A percentile compares a stretch with the other conserved stretches of the same genome.
phyloP scores from a whole-genome alignment of 106 monocot genomes.

The Hemerocallis citrina region DNA sequence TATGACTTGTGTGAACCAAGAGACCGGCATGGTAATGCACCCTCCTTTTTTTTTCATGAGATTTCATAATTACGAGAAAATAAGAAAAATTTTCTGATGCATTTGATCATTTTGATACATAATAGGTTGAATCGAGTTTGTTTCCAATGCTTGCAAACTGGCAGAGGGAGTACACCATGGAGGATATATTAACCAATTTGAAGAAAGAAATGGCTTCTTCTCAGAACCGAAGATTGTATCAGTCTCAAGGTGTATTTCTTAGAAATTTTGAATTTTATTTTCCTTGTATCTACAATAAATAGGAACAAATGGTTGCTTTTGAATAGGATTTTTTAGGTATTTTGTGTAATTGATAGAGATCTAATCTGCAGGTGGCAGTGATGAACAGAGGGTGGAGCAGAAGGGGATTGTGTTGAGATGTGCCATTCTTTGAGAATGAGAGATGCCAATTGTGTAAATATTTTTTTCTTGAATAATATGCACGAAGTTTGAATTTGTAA shows the following conservation, averaged over 20 bases:
- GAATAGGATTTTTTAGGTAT: not conserved
- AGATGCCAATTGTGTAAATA: slow-evolving; percentile 6
- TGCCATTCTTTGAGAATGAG: slow-evolving; percentile 35
- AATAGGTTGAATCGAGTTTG: slow-evolving; percentile 54
- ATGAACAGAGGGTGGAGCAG: slow-evolving; percentile 53
- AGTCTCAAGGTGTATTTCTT: slow-evolving; percentile 27
- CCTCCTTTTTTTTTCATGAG: not conserved
- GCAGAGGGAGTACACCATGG: slow-evolving; percentile 74
- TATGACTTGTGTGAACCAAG: slow-evolving; percentile 70
- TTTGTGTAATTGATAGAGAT: not conserved
- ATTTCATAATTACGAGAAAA: not conserved
- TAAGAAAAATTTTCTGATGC: too few species aligned
- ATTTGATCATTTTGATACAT: not conserved
- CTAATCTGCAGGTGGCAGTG: slow-evolving; percentile 10
- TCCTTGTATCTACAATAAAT: not conserved
- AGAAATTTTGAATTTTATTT: not conserved
- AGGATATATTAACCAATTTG: slow-evolving; percentile 48
- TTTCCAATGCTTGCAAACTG: slow-evolving; percentile 66
- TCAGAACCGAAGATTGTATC: slow-evolving; percentile 54
- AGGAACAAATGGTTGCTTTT: not conserved
- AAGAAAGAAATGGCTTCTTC: slow-evolving; percentile 78
- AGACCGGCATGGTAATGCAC: slow-evolving; percentile 50
- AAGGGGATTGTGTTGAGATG: slow-evolving; percentile 58
- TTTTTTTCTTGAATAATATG: not conserved
- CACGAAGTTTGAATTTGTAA: not conserved